A percentile compares a stretch with the other conserved stretches of the same genome.
Conservation (phyloP, 1,284 basidiomycete genomes). For the Spongispora temasekensis region DNA sequence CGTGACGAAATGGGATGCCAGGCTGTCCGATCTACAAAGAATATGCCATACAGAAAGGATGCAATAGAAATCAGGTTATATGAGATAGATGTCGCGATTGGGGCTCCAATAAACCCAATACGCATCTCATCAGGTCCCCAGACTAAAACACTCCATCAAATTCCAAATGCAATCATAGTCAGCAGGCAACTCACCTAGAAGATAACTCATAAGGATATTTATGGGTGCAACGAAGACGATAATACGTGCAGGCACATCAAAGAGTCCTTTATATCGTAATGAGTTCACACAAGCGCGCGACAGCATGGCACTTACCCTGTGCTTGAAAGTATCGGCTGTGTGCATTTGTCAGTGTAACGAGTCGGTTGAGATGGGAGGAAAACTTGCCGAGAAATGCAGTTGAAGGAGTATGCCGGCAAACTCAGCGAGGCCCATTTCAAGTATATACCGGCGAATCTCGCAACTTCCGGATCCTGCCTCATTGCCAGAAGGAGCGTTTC, state of each 20-base stretch:
- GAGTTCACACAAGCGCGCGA: neutral
- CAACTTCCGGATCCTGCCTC: conserved; percentile 87
- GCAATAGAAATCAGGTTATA: conserved; percentile 81
- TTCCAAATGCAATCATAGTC: neutral
- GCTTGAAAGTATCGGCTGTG: conserved; percentile 85
- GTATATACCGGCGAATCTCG: conserved; percentile 75
- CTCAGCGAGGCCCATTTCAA: conserved; percentile 79
- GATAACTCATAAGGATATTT: conserved; percentile 83
- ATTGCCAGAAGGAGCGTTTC: conserved; percentile 78
- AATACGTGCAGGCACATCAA: conserved; percentile 85
- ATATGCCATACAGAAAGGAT: conserved; percentile 73
- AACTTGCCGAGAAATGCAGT: conserved; percentile 62
- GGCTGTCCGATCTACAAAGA: conserved; percentile 75
- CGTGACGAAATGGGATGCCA: conserved; percentile 80
- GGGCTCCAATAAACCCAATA: conserved; percentile 92
- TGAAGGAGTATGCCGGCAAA: conserved; percentile 87
- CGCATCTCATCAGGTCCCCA: conserved; percentile 81
- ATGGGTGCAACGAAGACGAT: conserved; percentile 84
- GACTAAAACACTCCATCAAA: conserved; percentile 45
- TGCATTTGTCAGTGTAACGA: conserved; percentile 30
- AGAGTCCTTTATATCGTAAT: conserved; percentile 56
- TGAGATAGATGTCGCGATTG: conserved; percentile 85
- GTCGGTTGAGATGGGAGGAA: conserved; percentile 16
- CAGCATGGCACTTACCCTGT: conserved; percentile 52
- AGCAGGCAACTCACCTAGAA: conserved; percentile 57